Evolutionary conservation across 371 early-diverging fungal species (phyloP), one percentile per base, ranked within the genome.

Genomic region (Apophysomyces elegans): DNA sequence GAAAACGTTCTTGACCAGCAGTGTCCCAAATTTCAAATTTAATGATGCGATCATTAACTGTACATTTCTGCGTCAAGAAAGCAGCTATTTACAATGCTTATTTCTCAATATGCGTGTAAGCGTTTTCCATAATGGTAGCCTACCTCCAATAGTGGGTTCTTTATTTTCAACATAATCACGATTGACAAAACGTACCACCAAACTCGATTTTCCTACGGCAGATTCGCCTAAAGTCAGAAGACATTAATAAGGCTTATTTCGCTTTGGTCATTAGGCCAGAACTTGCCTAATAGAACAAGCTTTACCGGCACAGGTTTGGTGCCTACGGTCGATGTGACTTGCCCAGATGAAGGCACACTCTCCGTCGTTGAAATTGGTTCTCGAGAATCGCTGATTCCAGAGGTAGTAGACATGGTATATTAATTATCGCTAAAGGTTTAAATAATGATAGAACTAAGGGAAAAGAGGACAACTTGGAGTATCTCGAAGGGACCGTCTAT

Each of bases 91-190:
- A n/a, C 7, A 5, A 38, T 41, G 37, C 21, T 39, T 21, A 14
- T 38, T 61, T 12, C 11, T 14, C 7, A 21, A 8, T 26, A 26
- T 26, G 32, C 32, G 32, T 26, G 32, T 26, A 26, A 26, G 32
- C 32, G 32, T 26, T 26, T 26, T 3, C 32, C 32, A 26, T 26
- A 26, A 26, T 26, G 32, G 32, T 26, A 26, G 32, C 32, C 32
- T 72, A 91, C 93, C 93, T 75, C 98, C 98, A 76, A 98, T 98
- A 36, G 99, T 99, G 37, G 96, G 96, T 71, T 97, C 98, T 80
- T 95, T 92, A 79, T 96, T 95, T 63, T 96, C 96, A 67, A 91
- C 86, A 76, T 96, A 99, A 79, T 95, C 92, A 77, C 95, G 90
- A 77, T 94, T 95, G 38, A 96, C 96, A 74, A 97, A 97, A 37